Evolutionary conservation across 345 rosid species (phyloP).

Genomic region (Arabidopsis arenosa): DNA sequence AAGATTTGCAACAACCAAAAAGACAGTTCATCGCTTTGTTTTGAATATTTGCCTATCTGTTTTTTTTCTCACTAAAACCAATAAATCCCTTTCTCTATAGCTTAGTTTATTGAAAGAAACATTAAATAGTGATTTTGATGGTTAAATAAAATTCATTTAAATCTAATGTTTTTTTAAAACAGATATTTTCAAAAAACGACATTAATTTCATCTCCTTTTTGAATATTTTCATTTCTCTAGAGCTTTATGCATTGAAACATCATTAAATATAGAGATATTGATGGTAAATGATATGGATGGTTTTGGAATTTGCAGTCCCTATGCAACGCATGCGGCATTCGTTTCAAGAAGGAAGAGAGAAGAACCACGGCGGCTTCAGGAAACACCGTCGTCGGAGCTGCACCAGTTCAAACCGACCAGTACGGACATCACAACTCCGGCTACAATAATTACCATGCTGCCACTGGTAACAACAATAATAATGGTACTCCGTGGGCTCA

Average conservation of each 20-base stretch:
- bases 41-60: background rate
- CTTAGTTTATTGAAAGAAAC: background rate
- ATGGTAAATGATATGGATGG: constrained; percentile 36
- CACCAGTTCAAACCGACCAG: constrained; percentile 44
- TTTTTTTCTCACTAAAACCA: background rate
- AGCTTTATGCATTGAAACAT: constrained; percentile 29
- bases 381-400: constrained; percentile 44
- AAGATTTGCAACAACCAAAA: background rate
- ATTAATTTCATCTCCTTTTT: background rate
- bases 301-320: constrained; percentile 63
- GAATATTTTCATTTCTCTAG: background rate
- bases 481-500: constrained; percentile 50
- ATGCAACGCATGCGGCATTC: constrained; percentile 96
- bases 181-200: background rate
- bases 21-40: background rate
- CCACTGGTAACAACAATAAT: constrained; percentile 31
- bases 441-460: constrained; percentile 34
- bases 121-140: background rate
- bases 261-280: constrained; percentile 27
- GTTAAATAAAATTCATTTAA: background rate
- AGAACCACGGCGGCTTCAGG: constrained; percentile 66
- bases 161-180: background rate
- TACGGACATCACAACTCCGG: constrained; percentile 43
- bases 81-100: background rate
- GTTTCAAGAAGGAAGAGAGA: constrained; percentile 93